Conservation (phyloP, 306 rosid species). For the Vigna trinervia region DNA sequence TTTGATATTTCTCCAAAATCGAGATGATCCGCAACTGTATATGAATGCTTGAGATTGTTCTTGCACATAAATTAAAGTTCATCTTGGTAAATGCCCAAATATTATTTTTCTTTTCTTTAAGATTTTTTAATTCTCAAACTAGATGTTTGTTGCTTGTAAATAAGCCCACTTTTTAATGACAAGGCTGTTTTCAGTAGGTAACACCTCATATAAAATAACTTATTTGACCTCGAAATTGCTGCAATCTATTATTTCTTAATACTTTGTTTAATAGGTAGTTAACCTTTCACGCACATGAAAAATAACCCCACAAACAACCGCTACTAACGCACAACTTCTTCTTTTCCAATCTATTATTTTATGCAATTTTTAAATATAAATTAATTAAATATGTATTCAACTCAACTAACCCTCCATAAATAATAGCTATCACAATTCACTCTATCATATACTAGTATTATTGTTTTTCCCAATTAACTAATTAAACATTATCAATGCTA, state of each 20-base stretch:
- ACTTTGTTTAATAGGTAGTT: conserved; percentile 19
- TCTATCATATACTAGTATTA: no score
- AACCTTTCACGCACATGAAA: conserved; percentile 12
- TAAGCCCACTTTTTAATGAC: not conserved
- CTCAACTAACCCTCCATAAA: conserved; percentile 2
- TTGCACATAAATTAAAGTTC: conserved; percentile 1
- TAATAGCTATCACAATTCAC: no score
- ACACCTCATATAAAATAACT: not conserved
- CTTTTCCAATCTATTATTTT: not conserved
- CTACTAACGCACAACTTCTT: not conserved
- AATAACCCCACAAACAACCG: conserved; percentile 22
- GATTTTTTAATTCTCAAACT: conserved; percentile 34
- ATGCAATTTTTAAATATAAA: not conserved
- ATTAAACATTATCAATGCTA: no score
- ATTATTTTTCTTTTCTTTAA: not conserved
- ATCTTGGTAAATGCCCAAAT: not conserved
- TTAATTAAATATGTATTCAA: conserved; percentile 1
- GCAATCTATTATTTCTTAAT: conserved; percentile 6
- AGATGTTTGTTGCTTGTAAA: conserved; percentile 42
- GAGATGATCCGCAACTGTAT: conserved; percentile 15
- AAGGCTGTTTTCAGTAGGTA: conserved; percentile 4
- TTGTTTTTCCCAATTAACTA: no score
- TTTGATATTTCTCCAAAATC: conserved; percentile 5
- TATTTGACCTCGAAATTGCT: conserved; percentile 25
- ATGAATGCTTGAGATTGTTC: conserved; percentile 23